phyloP scores from a whole-genome alignment of 1,284 basidiomycete species.

The Schizophyllum commune region DNA sequence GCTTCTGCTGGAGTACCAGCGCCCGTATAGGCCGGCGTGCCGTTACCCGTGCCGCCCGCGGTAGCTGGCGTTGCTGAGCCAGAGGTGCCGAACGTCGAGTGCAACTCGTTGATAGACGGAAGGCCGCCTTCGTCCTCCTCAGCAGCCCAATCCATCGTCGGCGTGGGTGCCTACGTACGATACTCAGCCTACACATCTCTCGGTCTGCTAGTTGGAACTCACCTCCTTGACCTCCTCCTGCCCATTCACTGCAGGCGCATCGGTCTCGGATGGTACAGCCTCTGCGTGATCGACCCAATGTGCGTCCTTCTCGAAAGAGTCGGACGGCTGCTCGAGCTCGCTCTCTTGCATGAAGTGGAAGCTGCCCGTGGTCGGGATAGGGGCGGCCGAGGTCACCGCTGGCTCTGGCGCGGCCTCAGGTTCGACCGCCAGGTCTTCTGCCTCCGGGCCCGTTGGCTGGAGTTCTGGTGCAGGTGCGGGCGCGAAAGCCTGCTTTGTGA shows the following conservation, averaged over 20 bases:
- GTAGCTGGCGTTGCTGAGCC: slow-evolving; percentile 48
- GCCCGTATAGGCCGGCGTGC: neutral
- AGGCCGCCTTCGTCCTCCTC: slow-evolving; percentile 47
- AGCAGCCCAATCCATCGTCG: slow-evolving; percentile 50
- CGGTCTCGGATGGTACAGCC: slow-evolving; percentile 18
- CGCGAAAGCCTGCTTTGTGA: slow-evolving; percentile 44
- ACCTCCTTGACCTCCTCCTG: slow-evolving; percentile 21
- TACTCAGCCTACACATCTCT: neutral
- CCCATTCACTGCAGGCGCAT: slow-evolving; percentile 17
- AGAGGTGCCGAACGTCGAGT: slow-evolving; percentile 40
- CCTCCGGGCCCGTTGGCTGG: slow-evolving; percentile 25
- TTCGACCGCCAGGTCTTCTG: slow-evolving; percentile 19
- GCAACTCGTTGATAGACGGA: slow-evolving; percentile 49
- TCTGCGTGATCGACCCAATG: slow-evolving; percentile 46
- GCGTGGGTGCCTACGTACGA: slow-evolving; percentile 12
- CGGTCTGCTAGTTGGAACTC: slow-evolving; percentile 7
- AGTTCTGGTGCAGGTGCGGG: slow-evolving; percentile 32
- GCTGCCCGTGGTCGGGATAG: slow-evolving; percentile 30
- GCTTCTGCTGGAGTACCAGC: slow-evolving; percentile 19
- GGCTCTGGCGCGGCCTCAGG: slow-evolving; percentile 4
- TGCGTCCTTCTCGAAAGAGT: slow-evolving; percentile 34
- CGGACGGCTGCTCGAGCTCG: slow-evolving; percentile 48
- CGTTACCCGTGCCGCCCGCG: slow-evolving; percentile 16
- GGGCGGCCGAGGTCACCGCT: neutral
- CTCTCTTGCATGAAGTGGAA: slow-evolving; percentile 76